Evolutionary conservation across 2,329 filamentous ascomycete genomes (phyloP).

Genomic region (Verticillium dahliae): DNA sequence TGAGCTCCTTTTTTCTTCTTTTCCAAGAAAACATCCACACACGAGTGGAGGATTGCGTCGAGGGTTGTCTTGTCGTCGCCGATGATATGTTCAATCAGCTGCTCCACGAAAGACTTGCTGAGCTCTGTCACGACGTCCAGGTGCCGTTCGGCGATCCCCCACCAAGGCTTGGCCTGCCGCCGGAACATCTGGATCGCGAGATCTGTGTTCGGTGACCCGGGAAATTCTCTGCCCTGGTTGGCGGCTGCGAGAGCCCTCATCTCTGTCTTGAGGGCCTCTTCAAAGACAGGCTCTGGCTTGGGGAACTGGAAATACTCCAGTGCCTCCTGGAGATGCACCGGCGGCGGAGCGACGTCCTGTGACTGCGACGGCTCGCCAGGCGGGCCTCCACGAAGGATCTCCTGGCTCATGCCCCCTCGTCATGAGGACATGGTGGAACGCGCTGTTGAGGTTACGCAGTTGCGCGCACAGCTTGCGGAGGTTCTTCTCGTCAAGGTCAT

Average conservation of each 20-base stretch:
- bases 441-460: conserved; percentile 14
- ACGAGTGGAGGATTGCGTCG: conserved; percentile 28
- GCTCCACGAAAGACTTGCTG: conserved; percentile 4
- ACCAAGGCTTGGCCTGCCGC: conserved; percentile 51
- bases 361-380: neutral
- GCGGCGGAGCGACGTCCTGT: neutral
- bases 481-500: conserved; percentile 12
- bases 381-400: neutral
- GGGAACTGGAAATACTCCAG: neutral
- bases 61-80: conserved; percentile 27
- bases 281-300: neutral
- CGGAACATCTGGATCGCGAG: conserved; percentile 53
- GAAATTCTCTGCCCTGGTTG: conserved; percentile 48
- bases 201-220: conserved; percentile 53
- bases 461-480: conserved; percentile 16
- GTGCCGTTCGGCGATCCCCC: conserved; percentile 37
- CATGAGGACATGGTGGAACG: conserved; percentile 17
- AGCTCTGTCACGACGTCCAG: conserved; percentile 33
- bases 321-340: neutral
- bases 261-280: conserved; percentile 6
- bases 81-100: conserved; percentile 31
- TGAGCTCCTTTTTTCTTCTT: conserved; percentile 23
- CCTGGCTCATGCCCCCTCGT: conserved; percentile 10
- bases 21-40: conserved; percentile 23
- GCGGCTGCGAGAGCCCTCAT: conserved; percentile 27